A percentile compares a stretch with the other conserved stretches of the same genome.
phyloP scores from a whole-genome alignment of 2,329 filamentous ascomycete genomes.

The Alternaria panax region DNA sequence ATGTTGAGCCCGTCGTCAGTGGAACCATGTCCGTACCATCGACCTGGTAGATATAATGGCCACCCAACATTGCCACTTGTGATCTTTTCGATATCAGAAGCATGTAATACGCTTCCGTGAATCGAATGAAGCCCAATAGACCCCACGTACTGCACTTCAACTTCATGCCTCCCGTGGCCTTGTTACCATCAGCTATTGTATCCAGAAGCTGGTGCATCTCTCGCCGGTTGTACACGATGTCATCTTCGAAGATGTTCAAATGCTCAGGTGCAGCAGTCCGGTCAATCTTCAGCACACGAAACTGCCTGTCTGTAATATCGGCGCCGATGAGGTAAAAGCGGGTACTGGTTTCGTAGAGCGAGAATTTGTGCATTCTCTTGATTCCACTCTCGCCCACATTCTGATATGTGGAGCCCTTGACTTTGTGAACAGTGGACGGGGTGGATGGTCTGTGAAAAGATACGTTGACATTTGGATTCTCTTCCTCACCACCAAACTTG shows the following conservation, averaged over 20 bases:
- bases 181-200: slow-evolving; percentile 94
- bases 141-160: slow-evolving; percentile 93
- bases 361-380: slow-evolving; percentile 87
- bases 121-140: slow-evolving; percentile 90
- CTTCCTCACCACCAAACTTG: slow-evolving; percentile 52
- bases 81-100: slow-evolving; percentile 93
- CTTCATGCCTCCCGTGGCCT: slow-evolving; percentile 85
- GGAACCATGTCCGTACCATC: slow-evolving; percentile 93
- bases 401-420: slow-evolving; percentile 49
- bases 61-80: slow-evolving; percentile 93
- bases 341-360: slow-evolving; percentile 93
- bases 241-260: slow-evolving; percentile 88
- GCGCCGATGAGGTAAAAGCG: slow-evolving; percentile 94
- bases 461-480: slow-evolving; percentile 49
- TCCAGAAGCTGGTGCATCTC: slow-evolving; percentile 94
- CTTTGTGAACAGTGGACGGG: slow-evolving; percentile 48
- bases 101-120: slow-evolving; percentile 98
- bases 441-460: slow-evolving; percentile 52
- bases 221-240: slow-evolving; percentile 88
- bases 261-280: slow-evolving; percentile 81
- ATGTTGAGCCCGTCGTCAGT: slow-evolving; percentile 73
- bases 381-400: slow-evolving; percentile 55
- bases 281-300: slow-evolving; percentile 93
- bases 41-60: slow-evolving; percentile 94
- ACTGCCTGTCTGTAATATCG: slow-evolving; percentile 86